Evolutionary conservation across 2,329 filamentous ascomycete genomes (phyloP).

Genomic region (Stenocarpella maydis): DNA sequence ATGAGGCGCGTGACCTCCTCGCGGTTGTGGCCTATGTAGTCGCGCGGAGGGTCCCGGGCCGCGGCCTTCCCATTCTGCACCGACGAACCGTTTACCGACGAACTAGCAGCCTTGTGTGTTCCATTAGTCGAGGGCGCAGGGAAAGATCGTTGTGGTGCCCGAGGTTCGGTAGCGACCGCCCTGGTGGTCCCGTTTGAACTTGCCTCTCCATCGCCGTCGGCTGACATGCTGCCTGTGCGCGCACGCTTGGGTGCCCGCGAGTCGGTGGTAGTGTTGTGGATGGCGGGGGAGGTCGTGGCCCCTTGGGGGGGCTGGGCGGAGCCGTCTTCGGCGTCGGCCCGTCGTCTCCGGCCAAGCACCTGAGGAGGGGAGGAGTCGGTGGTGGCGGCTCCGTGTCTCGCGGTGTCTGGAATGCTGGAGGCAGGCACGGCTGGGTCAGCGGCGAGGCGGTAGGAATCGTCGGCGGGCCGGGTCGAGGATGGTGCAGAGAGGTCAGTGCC

Average conservation of each 20-base stretch:
- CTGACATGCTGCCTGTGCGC: constrained; percentile 68
- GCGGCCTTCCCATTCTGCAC: constrained; percentile 43
- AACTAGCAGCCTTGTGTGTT: constrained; percentile 49
- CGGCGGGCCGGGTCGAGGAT: constrained; percentile 38
- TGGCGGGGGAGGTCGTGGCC: constrained; percentile 32
- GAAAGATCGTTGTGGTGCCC: constrained; percentile 54
- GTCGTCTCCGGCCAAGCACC: constrained; percentile 65
- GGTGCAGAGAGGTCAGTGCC: constrained; percentile 56
- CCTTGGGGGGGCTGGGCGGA: constrained; percentile 42
- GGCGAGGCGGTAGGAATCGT: constrained; percentile 37
- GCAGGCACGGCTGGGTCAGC: constrained; percentile 38
- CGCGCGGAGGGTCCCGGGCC: constrained; percentile 37
- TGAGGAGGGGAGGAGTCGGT: constrained; percentile 40
- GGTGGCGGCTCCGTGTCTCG: constrained; percentile 36
- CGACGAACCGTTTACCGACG: constrained; percentile 65
- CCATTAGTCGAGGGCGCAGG: constrained; percentile 55
- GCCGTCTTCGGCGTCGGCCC: constrained; percentile 52
- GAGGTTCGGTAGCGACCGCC: constrained; percentile 63
- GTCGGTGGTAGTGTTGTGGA: constrained; percentile 34
- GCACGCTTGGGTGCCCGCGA: constrained; percentile 64
- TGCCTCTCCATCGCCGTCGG: constrained; percentile 60
- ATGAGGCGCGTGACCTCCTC: constrained; percentile 93
- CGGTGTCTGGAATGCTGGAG: constrained; percentile 26
- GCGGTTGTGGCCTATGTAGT: constrained; percentile 85
- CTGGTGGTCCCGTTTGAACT: constrained; percentile 62